Base-by-base conservation (phyloP, 257 asterid species). In the Buddleja alternifolia region DNA sequence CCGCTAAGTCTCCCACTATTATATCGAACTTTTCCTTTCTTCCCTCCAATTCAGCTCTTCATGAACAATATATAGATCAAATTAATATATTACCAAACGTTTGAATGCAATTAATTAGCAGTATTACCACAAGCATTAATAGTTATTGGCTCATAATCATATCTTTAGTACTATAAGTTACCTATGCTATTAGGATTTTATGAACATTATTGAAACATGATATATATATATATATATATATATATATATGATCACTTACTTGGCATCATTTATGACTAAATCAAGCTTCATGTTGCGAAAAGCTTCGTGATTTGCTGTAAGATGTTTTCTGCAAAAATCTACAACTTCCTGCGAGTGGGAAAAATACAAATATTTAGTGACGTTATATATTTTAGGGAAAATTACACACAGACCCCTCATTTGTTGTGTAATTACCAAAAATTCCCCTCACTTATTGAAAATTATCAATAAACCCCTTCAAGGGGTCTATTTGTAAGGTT, bases 1-100 rank as follows among this genome's bases (percentile, higher is more conserved):
- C 98, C 0, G 98, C 98, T 60, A 93, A 83, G 73, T 93, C 98
- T 64, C 98, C 98, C 64, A 93, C 96, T 48, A 93, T 90, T 0
- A 93, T 67, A 19, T 93, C 98, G 59, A 80, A 93, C 55, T 86
- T 90, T 57, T 93, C 97, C 36, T 85, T 68, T 66, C 97, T 88
- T 1, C 56, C 60, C 78, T 93, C 94, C 84, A 93, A 63, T 73
- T 88, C 97, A 75, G 77, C 95, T 70, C 97, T 93, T 47, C 58
- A 78, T 0, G 17, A 66, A 19, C 9, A 73, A 10, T 47, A 68
- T 32, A 36, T n/a, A n/a, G n/a, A 42, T 16, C 1, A 56, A 34
- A n/a, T n/a, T n/a, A n/a, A n/a, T n/a, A n/a, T n/a, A 10, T 51
- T n/a, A 64, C 0, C 6, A 29, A 9, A 12, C 10, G 46, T 12